Conservation (phyloP, 2,329 filamentous ascomycete genomes). For the Fusarium succisae region DNA sequence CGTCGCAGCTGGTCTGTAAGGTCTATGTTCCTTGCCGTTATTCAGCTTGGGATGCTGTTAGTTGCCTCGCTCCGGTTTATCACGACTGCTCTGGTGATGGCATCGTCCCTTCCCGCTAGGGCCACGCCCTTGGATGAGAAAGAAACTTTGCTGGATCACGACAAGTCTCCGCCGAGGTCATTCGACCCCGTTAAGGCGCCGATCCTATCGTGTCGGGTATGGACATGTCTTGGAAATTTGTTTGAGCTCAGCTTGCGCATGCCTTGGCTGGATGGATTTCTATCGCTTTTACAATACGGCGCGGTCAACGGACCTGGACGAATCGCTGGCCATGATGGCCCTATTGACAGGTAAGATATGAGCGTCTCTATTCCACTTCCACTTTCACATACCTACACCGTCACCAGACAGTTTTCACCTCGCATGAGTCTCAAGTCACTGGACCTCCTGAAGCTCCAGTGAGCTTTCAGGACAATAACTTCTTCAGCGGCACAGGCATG, state of each 20-base stretch:
- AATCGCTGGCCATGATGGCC: slow-evolving; percentile 78
- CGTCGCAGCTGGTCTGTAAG: slow-evolving; percentile 53
- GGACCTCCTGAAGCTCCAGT: slow-evolving; percentile 52
- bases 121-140: slow-evolving; percentile 41
- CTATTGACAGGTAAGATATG: slow-evolving; percentile 86
- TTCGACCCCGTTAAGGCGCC: slow-evolving; percentile 60
- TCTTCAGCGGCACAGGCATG: slow-evolving; percentile 26
- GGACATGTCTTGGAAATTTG: slow-evolving; percentile 76
- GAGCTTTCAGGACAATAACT: slow-evolving; percentile 43
- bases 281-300: slow-evolving; percentile 80
- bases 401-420: slow-evolving; percentile 48
- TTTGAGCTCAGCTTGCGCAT: slow-evolving; percentile 81
- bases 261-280: slow-evolving; percentile 85
- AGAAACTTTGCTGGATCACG: slow-evolving; percentile 24
- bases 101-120: slow-evolving; percentile 72
- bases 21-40: slow-evolving; percentile 62
- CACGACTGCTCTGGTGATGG: slow-evolving; percentile 70
- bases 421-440: slow-evolving; percentile 59
- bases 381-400: slow-evolving; percentile 30
- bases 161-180: slow-evolving; percentile 37
- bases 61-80: slow-evolving; percentile 74
- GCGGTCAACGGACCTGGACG: slow-evolving; percentile 77
- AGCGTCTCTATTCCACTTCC: slow-evolving; percentile 45
- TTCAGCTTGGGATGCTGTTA: slow-evolving; percentile 64
- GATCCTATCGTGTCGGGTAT: slow-evolving; percentile 80